Conservation (phyloP, 2,329 filamentous ascomycete genomes). For the Aspergillus fumigatiaffinis region DNA sequence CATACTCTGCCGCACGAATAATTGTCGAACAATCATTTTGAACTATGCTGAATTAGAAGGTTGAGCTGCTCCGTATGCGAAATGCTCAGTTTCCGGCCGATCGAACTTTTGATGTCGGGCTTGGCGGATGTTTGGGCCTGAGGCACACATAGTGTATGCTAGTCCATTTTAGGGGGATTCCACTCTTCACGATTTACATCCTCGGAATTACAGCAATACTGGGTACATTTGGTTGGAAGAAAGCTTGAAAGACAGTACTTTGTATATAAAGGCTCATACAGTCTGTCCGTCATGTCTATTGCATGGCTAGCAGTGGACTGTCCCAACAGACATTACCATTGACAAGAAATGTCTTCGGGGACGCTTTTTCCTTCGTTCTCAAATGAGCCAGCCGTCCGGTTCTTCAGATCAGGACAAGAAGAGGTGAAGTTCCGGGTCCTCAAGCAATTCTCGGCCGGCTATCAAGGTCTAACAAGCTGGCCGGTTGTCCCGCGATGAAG, state of each 20-base stretch:
- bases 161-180: not conserved
- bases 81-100: constrained; percentile 17
- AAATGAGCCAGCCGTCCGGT: not conserved
- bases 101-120: constrained; percentile 35
- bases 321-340: no score
- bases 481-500: no score
- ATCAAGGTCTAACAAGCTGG: no score
- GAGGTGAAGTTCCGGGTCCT: no score
- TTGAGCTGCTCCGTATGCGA: constrained; percentile 13
- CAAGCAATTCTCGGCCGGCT: no score
- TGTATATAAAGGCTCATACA: not conserved
- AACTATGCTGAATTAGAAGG: constrained; percentile 11
- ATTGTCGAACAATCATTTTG: constrained; percentile 41
- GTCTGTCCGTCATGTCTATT: no score
- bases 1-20: constrained; percentile 40
- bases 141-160: constrained; percentile 14
- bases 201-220: not conserved
- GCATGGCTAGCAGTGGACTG: not conserved
- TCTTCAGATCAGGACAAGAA: no score
- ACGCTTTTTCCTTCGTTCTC: not conserved
- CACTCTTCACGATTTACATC: not conserved
- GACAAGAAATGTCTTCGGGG: not conserved
- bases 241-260: no score
- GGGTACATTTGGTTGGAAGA: not conserved
- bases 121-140: constrained; percentile 26